Percentiles rank a stretch among this genome's conserved stretches.
These are phyloP conservation scores for Syzygium oleosum DNA, from an alignment of 345 rosid species.

Conservation along the genomic window DNA sequence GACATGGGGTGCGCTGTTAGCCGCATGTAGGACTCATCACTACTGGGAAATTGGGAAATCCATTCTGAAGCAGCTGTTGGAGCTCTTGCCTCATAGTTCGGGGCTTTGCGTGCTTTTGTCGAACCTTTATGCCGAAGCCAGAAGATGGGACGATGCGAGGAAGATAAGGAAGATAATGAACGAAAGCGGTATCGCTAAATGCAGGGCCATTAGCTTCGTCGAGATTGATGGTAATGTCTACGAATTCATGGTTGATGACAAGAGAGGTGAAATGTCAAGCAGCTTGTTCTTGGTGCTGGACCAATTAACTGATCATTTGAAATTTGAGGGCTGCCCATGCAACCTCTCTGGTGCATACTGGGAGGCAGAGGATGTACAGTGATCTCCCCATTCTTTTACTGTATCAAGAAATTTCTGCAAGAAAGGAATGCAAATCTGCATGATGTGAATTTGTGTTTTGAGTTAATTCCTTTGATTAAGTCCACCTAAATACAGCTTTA, in stretches of 20 bases:
- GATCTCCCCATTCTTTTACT: background rate
- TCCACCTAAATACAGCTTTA: background rate
- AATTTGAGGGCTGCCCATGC: conserved; percentile 2
- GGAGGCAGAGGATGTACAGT: conserved; percentile 7
- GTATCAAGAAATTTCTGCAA: background rate
- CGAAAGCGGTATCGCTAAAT: conserved; percentile 13
- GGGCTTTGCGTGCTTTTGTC: conserved; percentile 30
- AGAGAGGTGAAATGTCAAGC: conserved; percentile 7
- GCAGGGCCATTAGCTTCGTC: conserved; percentile 20
- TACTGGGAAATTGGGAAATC: conserved; percentile 10
- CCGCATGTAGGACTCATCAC: conserved; percentile 17
- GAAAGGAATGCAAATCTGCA: background rate
- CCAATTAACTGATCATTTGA: conserved; percentile 26
- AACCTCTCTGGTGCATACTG: background rate
- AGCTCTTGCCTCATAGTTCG: conserved; percentile 13
- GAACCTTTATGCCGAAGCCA: conserved; percentile 18
- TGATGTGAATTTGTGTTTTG: background rate
- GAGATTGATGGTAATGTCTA: conserved; percentile 17
- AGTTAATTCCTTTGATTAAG: background rate
- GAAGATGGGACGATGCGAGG: conserved; percentile 18
- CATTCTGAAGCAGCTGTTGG: conserved; percentile 8
- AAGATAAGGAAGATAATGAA: conserved; percentile 24
- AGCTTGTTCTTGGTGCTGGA: conserved; percentile 8
- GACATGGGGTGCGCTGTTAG: conserved; percentile 25
- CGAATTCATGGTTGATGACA: conserved; percentile 27